Conservation (phyloP, 768 basidiomycete species). For the Sistotremastrum suecicum region DNA sequence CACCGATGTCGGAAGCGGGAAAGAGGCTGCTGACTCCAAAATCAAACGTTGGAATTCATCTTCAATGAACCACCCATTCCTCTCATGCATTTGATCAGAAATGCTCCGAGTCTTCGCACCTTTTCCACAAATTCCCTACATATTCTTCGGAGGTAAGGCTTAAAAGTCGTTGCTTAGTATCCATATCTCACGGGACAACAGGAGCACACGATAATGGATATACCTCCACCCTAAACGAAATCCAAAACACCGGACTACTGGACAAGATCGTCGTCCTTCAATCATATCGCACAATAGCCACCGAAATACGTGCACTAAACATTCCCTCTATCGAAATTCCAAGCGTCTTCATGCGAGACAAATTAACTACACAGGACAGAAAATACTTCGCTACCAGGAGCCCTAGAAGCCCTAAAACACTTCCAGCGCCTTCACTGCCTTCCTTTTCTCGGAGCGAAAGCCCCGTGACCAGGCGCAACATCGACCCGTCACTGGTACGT, state of each 20-base stretch:
- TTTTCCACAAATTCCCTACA: constrained; percentile 47
- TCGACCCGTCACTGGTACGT: too few species aligned
- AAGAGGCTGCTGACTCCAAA: constrained; percentile 66
- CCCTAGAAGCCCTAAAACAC: too few species aligned
- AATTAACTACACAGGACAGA: constrained; percentile 11
- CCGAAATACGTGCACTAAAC: constrained; percentile 39
- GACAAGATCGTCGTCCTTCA: constrained; percentile 52
- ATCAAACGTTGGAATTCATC: constrained; percentile 41
- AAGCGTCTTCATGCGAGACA: constrained; percentile 45
- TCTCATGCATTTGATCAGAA: constrained; percentile 16
- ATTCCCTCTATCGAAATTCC: constrained; percentile 41
- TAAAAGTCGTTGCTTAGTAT: background rate
- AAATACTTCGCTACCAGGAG: too few species aligned
- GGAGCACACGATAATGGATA: constrained; percentile 69
- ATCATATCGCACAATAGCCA: constrained; percentile 47
- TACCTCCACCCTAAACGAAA: constrained; percentile 42
- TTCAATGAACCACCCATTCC: background rate
- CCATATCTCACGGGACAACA: constrained; percentile 11
- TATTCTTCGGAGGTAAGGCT: constrained; percentile 49
- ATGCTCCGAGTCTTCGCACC: constrained; percentile 27
- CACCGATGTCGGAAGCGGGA: constrained; percentile 54
- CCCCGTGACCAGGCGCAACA: too few species aligned
- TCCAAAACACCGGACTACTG: constrained; percentile 49
- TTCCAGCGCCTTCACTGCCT: too few species aligned
- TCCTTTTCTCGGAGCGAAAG: too few species aligned